Evolutionary conservation across 1,284 basidiomycete genomes (phyloP), one percentile per base, ranked within the genome.

Genomic region (Exobasidium rhododendri): DNA sequence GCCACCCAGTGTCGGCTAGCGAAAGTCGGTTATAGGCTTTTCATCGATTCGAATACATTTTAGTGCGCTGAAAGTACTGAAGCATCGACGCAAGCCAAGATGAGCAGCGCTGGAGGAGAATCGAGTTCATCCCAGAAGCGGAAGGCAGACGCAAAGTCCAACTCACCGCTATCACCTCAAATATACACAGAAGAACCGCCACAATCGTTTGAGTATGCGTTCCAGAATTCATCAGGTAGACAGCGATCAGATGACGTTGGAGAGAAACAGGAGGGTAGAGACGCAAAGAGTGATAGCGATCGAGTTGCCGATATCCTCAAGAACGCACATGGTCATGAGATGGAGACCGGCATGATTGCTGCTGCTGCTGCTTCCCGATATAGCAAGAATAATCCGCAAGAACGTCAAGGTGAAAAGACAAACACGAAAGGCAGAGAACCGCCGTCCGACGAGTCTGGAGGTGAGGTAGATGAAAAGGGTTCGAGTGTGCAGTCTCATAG

Each of bases 171-270:
- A 22, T 64, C 69, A 7, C 69, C 69, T 4, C 61, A 54, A 46
- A 67, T 69, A 53, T 71, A 59, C 54, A 53, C 64, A n/a, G 69
- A 71, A 63, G 69, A 71, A 61, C 67, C 69, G 24, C 69, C 69
- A 14, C 40, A 47, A n/a, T 35, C 56, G n/a, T 55, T 57, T 26
- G 52, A 4, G 17, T 30, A 31, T 6, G 52, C 53, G 14, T 65
- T 64, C 24, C 30, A 22, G 30, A 10, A 17, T 31, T 11, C 11
- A 7, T 20, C 28, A 5, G 3, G 7, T 53, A 28, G 46, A 56
- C 22, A 58, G 29, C 20, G n/a, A 11, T 11, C 26, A 17, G 31
- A 45, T 56, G 50, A 60, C 57, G 35, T 24, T 56, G 10, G 43
- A 51, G 24, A 53, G 59, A 24, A 61, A 59, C 14, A 65, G 60